A percentile compares a stretch with the other conserved stretches of the same genome.
These are phyloP conservation scores for Ophiostoma piceae DNA, from an alignment of 2,329 filamentous ascomycete genomes.

Conservation along the genomic window DNA sequence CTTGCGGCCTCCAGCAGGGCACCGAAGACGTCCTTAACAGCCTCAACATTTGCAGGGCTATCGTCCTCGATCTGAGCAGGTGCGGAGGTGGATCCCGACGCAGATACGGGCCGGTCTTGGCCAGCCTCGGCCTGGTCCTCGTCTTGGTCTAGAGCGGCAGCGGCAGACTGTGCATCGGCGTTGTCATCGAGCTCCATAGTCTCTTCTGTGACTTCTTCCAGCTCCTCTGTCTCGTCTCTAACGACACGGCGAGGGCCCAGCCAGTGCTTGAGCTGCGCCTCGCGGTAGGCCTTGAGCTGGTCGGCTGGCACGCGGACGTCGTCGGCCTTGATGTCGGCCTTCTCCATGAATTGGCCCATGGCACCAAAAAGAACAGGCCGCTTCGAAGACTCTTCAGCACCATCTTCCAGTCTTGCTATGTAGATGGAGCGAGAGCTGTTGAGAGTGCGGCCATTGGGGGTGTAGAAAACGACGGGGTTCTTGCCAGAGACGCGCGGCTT, in stretches of 20 bases:
- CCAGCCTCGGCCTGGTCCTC: slow-evolving; percentile 27
- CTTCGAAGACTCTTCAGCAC: slow-evolving; percentile 13
- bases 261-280: slow-evolving; percentile 25
- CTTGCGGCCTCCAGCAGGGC: slow-evolving; percentile 22
- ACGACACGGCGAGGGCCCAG: slow-evolving; percentile 23
- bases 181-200: slow-evolving; percentile 21
- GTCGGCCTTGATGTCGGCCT: slow-evolving; percentile 29
- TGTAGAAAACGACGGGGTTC: slow-evolving; percentile 47
- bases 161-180: slow-evolving; percentile 9
- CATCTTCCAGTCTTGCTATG: slow-evolving; percentile 31
- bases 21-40: slow-evolving; percentile 10
- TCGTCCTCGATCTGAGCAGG: not conserved
- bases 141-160: not conserved
- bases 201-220: not conserved
- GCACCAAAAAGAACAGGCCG: slow-evolving; percentile 27
- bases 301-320: slow-evolving; percentile 25
- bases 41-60: not conserved
- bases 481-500: slow-evolving; percentile 41
- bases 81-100: slow-evolving; percentile 6
- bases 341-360: slow-evolving; percentile 29
- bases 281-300: slow-evolving; percentile 25
- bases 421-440: slow-evolving; percentile 44
- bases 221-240: slow-evolving; percentile 25
- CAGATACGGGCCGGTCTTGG: slow-evolving; percentile 21
- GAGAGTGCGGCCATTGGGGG: slow-evolving; percentile 43